Base-by-base conservation (phyloP, 257 asterid genomes). In the Salvia rosmarinus region DNA sequence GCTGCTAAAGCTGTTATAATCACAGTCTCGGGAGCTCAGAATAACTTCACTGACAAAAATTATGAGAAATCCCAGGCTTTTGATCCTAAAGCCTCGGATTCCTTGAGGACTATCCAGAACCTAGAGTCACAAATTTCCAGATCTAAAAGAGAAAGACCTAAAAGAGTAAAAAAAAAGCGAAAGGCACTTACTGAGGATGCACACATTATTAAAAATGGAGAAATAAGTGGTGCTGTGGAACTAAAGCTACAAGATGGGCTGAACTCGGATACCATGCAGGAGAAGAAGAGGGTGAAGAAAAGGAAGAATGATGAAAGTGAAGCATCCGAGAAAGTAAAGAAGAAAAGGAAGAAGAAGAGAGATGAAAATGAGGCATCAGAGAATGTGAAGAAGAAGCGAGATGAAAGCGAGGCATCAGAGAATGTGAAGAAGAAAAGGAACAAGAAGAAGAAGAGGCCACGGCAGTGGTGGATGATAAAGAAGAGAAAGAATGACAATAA, bases 131-230 rank as follows among this genome's bases (percentile, higher is more conserved):
- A 54, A 56, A 74, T 60, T 58, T 75, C 62, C 77, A 75, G 52
- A 50, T 85, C 96, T 13, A 94, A 85, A 65, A 81, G 91, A 75
- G 90, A 76, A 71, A 63, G 10, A 63, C 54, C 95, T n/a, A 94
- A 86, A 63, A 81, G 91, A 75, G 90, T 76, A 71, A 88, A 84
- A 72, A 86, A 87, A 42, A 81, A 87, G 43, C 81, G 71, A 63
- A 87, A 58, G 63, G 78, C 77, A 0, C 64, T 14, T 64, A 71
- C 49, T 20, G 87, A 77, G 82, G 83, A 80, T 49, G 47, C 52
- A 7, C 82, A 71, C 46, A 40, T 40, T 44, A 57, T 75, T 68
- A 42, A 67, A 25, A 46, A 39, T 34, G 72, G 42, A 60, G 69
- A 79, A 25, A 44, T 57, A 49, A 58, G 17, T 16, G 82, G 69